Evolutionary conservation across 2,329 filamentous ascomycete genomes (phyloP).

Genomic region (Cryphonectria japonica): DNA sequence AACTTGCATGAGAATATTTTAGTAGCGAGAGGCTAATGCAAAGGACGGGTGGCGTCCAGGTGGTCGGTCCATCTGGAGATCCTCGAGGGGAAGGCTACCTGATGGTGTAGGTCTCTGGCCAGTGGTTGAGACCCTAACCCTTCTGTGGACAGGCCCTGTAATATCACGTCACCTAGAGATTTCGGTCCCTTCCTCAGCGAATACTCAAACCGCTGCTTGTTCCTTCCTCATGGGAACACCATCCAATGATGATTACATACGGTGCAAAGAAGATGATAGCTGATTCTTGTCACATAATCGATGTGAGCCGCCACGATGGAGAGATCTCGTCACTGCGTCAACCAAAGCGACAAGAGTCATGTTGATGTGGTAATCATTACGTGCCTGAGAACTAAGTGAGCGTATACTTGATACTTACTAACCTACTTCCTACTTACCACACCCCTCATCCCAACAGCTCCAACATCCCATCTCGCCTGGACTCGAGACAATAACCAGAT

Average conservation of each 20-base stretch:
- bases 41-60: no score
- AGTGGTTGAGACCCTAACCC: not conserved
- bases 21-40: no score
- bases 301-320: not conserved
- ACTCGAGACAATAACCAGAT: not conserved
- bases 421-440: not conserved
- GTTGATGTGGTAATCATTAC: slow-evolving; percentile 17
- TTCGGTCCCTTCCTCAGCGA: not conserved
- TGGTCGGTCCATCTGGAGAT: no score
- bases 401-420: not conserved
- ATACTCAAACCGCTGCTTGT: not conserved
- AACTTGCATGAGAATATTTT: no score
- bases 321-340: not conserved
- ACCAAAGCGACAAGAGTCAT: slow-evolving; percentile 1
- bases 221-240: not conserved
- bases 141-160: not conserved
- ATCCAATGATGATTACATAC: not conserved
- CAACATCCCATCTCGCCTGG: not conserved
- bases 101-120: no score
- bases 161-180: not conserved
- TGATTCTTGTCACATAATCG: not conserved
- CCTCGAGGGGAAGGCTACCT: no score
- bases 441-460: not conserved
- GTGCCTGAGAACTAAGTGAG: not conserved
- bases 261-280: not conserved